Evolutionary conservation across 768 basidiomycete genomes (phyloP).

Genomic region (Tulasnella sp.): DNA sequence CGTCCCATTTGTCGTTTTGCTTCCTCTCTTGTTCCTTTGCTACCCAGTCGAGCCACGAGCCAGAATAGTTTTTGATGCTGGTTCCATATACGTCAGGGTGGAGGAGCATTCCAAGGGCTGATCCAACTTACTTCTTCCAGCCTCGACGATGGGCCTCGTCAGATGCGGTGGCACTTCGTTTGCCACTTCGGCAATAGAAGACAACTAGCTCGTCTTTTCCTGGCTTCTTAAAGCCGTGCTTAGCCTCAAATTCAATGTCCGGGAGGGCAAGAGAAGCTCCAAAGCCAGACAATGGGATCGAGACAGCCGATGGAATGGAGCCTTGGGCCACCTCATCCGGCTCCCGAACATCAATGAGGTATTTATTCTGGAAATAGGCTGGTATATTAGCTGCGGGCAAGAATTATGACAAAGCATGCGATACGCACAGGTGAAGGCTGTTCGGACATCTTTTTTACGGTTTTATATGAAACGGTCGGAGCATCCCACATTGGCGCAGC

Average conservation of each 20-base stretch:
- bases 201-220: constrained; percentile 70
- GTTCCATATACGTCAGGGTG: not conserved
- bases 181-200: constrained; percentile 91
- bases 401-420: constrained; percentile 28
- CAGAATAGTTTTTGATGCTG: constrained; percentile 71
- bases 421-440: constrained; percentile 57
- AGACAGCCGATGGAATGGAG: constrained; percentile 89
- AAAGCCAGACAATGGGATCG: constrained; percentile 82
- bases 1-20: constrained; percentile 23
- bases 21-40: constrained; percentile 46
- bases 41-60: constrained; percentile 89
- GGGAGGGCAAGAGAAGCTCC: constrained; percentile 63
- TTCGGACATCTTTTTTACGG: constrained; percentile 76
- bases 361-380: constrained; percentile 56
- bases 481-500: constrained; percentile 59
- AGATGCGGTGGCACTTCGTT: constrained; percentile 76
- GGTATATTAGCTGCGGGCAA: constrained; percentile 29
- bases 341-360: constrained; percentile 90
- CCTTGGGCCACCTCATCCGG: constrained; percentile 89
- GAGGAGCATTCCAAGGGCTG: not conserved
- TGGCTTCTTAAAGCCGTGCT: constrained; percentile 77
- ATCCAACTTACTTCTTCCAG: constrained; percentile 66
- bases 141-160: constrained; percentile 83
- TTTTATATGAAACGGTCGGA: constrained; percentile 72
- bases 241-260: constrained; percentile 59